phyloP scores from a whole-genome alignment of 768 basidiomycete species.

The Leccinum boreale region DNA sequence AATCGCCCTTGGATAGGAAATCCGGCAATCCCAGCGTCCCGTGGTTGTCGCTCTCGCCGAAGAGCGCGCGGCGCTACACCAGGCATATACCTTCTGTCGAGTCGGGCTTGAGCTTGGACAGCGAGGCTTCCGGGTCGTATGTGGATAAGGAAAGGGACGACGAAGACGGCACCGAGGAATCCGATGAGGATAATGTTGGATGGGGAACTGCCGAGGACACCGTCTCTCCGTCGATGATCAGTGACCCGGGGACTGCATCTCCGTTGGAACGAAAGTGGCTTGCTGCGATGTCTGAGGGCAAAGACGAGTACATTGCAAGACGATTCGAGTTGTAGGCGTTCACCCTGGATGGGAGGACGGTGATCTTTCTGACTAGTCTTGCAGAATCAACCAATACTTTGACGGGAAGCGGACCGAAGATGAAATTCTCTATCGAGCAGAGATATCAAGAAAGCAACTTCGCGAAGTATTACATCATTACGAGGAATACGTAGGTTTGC shows the following conservation, averaged over 20 bases:
- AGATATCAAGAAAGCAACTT: constrained; percentile 80
- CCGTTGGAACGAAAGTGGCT: constrained; percentile 80
- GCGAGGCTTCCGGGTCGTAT: constrained; percentile 33
- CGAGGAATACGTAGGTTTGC: constrained; percentile 74
- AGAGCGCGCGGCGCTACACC: constrained; percentile 45
- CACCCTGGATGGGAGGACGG: neutral
- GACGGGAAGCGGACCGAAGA: constrained; percentile 91
- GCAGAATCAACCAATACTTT: constrained; percentile 88
- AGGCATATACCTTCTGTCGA: constrained; percentile 46
- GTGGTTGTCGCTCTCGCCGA: constrained; percentile 58
- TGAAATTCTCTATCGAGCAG: constrained; percentile 88
- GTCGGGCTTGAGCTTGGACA: constrained; percentile 35
- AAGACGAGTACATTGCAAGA: constrained; percentile 62
- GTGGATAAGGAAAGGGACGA: constrained; percentile 32
- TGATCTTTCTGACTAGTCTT: neutral
- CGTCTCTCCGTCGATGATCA: constrained; percentile 62
- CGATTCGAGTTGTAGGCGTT: constrained; percentile 74
- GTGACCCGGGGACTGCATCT: constrained; percentile 79
- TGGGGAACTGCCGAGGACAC: constrained; percentile 51
- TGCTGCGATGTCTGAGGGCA: constrained; percentile 85
- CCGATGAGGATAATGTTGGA: constrained; percentile 44
- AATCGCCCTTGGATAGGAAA: constrained; percentile 17
- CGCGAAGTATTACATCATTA: constrained; percentile 82
- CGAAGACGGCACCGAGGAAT: constrained; percentile 36
- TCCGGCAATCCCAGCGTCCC: constrained; percentile 25